Conservation (phyloP, 805 yeast species). For the Candida fluviatilis region DNA sequence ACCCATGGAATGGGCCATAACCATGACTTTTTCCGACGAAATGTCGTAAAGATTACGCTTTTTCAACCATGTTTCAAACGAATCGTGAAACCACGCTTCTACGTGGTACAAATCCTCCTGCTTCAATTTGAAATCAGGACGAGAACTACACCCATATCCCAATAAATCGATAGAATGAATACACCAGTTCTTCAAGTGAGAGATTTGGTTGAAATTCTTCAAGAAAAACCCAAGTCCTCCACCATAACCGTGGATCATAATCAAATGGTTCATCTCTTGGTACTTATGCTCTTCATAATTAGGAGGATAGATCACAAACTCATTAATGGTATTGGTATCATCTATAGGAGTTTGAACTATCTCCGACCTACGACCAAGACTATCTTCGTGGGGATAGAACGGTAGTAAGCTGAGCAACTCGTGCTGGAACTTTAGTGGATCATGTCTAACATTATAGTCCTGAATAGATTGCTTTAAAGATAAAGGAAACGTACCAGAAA, state of each 20-base stretch:
- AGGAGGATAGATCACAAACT: slow-evolving; percentile 37
- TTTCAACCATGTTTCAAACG: slow-evolving; percentile 61
- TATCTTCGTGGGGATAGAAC: slow-evolving; percentile 37
- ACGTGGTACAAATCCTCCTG: slow-evolving; percentile 44
- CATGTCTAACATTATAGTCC: slow-evolving; percentile 43
- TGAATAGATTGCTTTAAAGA: slow-evolving; percentile 45
- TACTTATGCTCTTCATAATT: slow-evolving; percentile 15
- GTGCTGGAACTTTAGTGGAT: slow-evolving; percentile 42
- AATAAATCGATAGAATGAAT: slow-evolving; percentile 83
- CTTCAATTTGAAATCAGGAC: slow-evolving; percentile 60
- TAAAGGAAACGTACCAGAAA: slow-evolving; percentile 57
- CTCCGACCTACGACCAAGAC: slow-evolving; percentile 24
- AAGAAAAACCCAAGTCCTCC: slow-evolving; percentile 43
- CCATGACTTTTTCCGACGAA: slow-evolving; percentile 42
- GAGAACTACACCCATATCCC: slow-evolving; percentile 87
- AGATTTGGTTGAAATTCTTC: slow-evolving; percentile 30
- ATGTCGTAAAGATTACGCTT: slow-evolving; percentile 37
- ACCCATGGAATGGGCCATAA: slow-evolving; percentile 89
- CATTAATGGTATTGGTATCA: slow-evolving; percentile 31
- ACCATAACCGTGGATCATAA: slow-evolving; percentile 44
- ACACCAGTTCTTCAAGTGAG: slow-evolving; percentile 48
- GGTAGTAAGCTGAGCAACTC: slow-evolving; percentile 44
- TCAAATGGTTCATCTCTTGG: slow-evolving; percentile 29
- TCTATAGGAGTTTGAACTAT: slow-evolving; percentile 28
- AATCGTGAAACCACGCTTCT: slow-evolving; percentile 61